Conservation (phyloP, 2,329 filamentous ascomycete genomes). For the Curvularia sp. region DNA sequence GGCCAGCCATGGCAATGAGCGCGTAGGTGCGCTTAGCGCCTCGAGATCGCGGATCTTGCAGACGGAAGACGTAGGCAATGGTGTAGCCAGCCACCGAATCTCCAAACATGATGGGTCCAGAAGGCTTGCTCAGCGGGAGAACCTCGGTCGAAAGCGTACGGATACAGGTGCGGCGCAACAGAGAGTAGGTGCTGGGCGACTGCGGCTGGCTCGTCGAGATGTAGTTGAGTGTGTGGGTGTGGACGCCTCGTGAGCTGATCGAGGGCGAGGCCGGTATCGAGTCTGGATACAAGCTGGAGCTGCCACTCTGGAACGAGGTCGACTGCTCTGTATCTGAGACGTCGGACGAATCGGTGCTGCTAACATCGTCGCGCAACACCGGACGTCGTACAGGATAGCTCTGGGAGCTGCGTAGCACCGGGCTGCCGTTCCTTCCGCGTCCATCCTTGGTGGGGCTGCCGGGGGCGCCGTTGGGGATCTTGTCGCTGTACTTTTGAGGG, state of each 20-base stretch:
- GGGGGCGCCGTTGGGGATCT: conserved; percentile 61
- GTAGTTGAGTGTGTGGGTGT: conserved; percentile 65
- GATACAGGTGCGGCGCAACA: conserved; percentile 64
- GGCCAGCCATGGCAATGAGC: conserved; percentile 63
- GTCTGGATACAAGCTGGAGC: conserved; percentile 40
- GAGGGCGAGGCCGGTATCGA: conserved; percentile 52
- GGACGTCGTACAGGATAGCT: conserved; percentile 59
- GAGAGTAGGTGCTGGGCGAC: conserved; percentile 61
- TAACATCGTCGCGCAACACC: conserved; percentile 36
- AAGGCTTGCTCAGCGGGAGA: conserved; percentile 62
- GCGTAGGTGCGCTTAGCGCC: conserved; percentile 65
- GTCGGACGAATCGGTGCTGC: conserved; percentile 48
- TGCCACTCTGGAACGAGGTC: conserved; percentile 44
- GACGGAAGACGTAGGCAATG: conserved; percentile 65
- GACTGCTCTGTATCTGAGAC: conserved; percentile 49
- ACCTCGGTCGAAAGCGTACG: conserved; percentile 65
- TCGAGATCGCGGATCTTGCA: conserved; percentile 64
- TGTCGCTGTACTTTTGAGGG: conserved; percentile 61
- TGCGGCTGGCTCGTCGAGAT: conserved; percentile 64
- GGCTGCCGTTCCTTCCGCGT: conserved; percentile 59
- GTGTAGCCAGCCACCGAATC: conserved; percentile 64
- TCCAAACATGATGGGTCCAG: conserved; percentile 65
- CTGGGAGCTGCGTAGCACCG: conserved; percentile 62
- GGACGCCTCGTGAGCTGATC: conserved; percentile 52
- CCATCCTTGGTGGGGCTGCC: conserved; percentile 59